Evolutionary conservation across 257 asterid species (phyloP).

Genomic region (Knoxia roxburghii): DNA sequence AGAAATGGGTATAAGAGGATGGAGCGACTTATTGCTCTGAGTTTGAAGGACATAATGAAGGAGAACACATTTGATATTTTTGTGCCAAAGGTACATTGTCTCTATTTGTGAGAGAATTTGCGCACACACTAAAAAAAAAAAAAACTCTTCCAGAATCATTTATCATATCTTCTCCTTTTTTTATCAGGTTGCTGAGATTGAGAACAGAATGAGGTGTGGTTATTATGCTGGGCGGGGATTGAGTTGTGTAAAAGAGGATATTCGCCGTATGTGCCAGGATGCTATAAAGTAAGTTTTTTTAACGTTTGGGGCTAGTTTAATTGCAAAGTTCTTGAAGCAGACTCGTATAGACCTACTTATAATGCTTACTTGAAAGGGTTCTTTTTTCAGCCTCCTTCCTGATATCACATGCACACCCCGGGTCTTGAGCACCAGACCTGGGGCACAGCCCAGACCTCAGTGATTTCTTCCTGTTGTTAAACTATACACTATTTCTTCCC

Average conservation of each 20-base stretch:
- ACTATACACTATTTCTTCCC: too few relatives aligned
- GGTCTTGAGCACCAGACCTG: too few relatives aligned
- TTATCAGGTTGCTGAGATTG: slow-evolving; percentile 73
- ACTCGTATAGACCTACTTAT: not conserved
- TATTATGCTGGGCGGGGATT: slow-evolving; percentile 80
- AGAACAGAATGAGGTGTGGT: slow-evolving; percentile 76
- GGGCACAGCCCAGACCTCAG: too few relatives aligned
- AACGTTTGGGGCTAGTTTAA: not conserved
- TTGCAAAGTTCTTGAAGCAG: not conserved
- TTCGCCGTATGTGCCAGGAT: slow-evolving; percentile 83
- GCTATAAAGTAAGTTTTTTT: slow-evolving; percentile 73
- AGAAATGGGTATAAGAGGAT: slow-evolving; percentile 80
- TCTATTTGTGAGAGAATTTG: slow-evolving; percentile 7
- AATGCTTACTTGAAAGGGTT: not conserved
- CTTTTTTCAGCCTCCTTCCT: not conserved
- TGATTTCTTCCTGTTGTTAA: too few relatives aligned
- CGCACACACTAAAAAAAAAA: too few relatives aligned
- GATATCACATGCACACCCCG: too few relatives aligned
- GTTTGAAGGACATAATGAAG: slow-evolving; percentile 77
- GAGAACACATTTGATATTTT: slow-evolving; percentile 72
- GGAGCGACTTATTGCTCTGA: slow-evolving; percentile 62
- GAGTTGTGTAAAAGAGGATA: slow-evolving; percentile 79
- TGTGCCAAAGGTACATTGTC: slow-evolving; percentile 60
- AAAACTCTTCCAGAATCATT: slow-evolving; percentile 1
- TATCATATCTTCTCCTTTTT: slow-evolving; percentile 18